These are phyloP conservation scores for Coniella vitis DNA, from an alignment of 2,329 filamentous ascomycete species.

Conservation along the genomic window DNA sequence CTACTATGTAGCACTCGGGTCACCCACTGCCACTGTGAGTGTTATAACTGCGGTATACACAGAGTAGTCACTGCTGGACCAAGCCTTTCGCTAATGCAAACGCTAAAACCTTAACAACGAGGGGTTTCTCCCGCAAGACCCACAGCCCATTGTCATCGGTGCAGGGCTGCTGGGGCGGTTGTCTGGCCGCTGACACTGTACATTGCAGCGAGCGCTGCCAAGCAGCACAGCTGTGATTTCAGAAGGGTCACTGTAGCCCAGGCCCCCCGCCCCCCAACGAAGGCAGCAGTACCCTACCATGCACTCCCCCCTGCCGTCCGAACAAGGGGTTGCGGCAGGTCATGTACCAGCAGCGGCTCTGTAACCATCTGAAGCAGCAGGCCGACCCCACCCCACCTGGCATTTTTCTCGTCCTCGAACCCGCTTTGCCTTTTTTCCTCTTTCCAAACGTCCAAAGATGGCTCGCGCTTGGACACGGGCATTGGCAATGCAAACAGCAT, in stretches of 20 bases:
- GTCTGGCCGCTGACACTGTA: too few species aligned
- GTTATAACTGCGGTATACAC: too few species aligned
- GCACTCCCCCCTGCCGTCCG: slow-evolving; percentile 4
- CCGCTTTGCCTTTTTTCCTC: not conserved
- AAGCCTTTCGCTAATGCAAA: not conserved
- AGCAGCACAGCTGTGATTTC: too few species aligned
- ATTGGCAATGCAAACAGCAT: too few species aligned
- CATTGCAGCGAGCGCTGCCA: too few species aligned
- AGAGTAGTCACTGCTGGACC: slow-evolving; percentile 3
- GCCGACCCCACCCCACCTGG: slow-evolving; percentile 7
- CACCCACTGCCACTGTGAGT: too few species aligned
- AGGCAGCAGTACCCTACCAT: too few species aligned
- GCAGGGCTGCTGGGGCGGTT: not conserved
- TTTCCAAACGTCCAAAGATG: too few species aligned
- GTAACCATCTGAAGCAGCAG: slow-evolving; percentile 16
- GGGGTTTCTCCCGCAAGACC: slow-evolving; percentile 6
- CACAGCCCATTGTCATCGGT: not conserved
- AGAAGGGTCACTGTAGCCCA: too few species aligned
- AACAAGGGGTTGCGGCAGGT: slow-evolving; percentile 5
- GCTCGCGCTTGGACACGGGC: too few species aligned
- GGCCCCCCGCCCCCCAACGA: too few species aligned
- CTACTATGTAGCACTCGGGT: too few species aligned
- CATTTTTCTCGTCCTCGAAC: slow-evolving; percentile 9
- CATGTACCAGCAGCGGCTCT: slow-evolving; percentile 12
- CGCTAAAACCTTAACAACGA: slow-evolving; percentile 10